Base-by-base conservation (phyloP, 2,329 filamentous ascomycete species). In the Cercospora nicotianae region DNA sequence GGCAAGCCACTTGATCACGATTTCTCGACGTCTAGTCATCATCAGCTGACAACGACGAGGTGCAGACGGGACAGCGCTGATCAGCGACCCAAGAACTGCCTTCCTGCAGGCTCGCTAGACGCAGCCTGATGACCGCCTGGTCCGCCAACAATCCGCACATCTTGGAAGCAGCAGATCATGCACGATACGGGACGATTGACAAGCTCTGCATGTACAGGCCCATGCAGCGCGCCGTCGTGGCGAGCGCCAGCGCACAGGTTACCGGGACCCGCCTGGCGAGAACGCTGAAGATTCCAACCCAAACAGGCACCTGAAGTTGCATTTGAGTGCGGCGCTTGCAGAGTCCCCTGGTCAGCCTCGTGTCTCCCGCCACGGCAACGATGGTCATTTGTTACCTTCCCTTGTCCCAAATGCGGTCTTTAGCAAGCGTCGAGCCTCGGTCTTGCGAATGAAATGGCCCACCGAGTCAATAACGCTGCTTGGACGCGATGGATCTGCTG, bases 171-270 rank as follows among this genome's bases (percentile, higher is more conserved):
- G 48, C 23, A 62, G 31, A 48, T 30, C 28, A 45, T 45, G 9
- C 42, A 18, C 39, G 20, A 45, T 18, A 28, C 20, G 60, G 39
- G n/a, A 18, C 13, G n/a, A 30, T 31, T 20, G 6, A 45, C 60
- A 51, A 51, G 39, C 23, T 62, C 39, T 12, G 60, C 60, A 51
- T 51, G 42, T 62, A 31, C 60, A 31, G 33, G 4, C 12, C 16
- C 60, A 48, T 51, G 60, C 60, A 62, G 60, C 60, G 33, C 60
- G 36, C 60, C 60, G 60, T 62, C 39, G 60, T 51, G 39, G 39
- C 60, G 33, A 28, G 60, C 60, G 42, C 60, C 60, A 62, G 60
- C 42, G 28, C 60, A 62, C 60, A 62, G 60, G 26, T 39, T 26
- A 13, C 36, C n/a, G 60, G 60, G 39, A 26, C 60, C 23, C 26